A percentile compares a stretch with the other conserved stretches of the same genome.
Conservation (phyloP, 2,329 filamentous ascomycete species). For the Laburnicola sp. region DNA sequence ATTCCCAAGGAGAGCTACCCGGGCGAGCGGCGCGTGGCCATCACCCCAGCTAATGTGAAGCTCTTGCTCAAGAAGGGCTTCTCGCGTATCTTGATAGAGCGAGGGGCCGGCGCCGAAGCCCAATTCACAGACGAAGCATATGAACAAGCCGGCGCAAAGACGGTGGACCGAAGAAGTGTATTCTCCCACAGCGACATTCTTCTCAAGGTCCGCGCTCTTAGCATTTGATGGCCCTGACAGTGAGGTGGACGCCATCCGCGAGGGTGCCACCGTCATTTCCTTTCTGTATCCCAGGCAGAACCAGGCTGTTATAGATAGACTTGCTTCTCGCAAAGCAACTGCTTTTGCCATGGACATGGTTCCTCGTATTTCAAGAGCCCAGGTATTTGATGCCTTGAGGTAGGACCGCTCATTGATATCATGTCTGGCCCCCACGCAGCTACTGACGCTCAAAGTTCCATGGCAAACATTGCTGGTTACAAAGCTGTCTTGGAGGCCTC, state of each 20-base stretch:
- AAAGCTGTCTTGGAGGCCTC: conserved; percentile 89
- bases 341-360: conserved; percentile 92
- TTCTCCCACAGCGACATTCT: conserved; percentile 78
- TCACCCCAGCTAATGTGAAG: conserved; percentile 81
- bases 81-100: conserved; percentile 73
- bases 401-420: conserved; percentile 10
- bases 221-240: conserved; percentile 58
- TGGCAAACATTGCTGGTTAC: conserved; percentile 94
- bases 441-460: conserved; percentile 63
- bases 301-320: conserved; percentile 70
- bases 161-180: conserved; percentile 70
- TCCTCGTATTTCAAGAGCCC: conserved; percentile 83
- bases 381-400: conserved; percentile 80
- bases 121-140: conserved; percentile 80
- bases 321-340: conserved; percentile 71
- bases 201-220: conserved; percentile 80
- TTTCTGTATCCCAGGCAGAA: conserved; percentile 85
- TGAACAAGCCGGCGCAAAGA: conserved; percentile 73
- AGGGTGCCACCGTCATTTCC: conserved; percentile 75
- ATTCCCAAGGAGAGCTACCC: conserved; percentile 78
- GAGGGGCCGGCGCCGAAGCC: conserved; percentile 75
- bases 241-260: conserved; percentile 69
- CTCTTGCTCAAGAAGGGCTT: conserved; percentile 86
- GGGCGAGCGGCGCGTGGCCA: conserved; percentile 78
- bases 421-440: not conserved